These are phyloP conservation scores for Phallus indusiatus DNA, from an alignment of 768 basidiomycete genomes.

Conservation along the genomic window DNA sequence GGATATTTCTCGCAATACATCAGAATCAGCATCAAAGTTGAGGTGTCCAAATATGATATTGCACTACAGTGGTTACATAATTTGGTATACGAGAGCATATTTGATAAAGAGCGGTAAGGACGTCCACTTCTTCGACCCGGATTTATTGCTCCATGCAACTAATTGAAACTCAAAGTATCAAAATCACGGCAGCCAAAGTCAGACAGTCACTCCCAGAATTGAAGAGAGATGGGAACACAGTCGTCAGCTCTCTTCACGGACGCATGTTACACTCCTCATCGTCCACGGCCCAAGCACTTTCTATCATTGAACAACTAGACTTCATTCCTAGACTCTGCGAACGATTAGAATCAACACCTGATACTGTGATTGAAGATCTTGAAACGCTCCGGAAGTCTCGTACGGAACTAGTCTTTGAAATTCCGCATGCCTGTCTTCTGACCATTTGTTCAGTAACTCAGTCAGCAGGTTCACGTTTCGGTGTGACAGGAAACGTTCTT, in stretches of 20 bases:
- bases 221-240: constrained; percentile 81
- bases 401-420: constrained; percentile 29
- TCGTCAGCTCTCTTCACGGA: constrained; percentile 62
- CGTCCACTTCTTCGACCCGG: neutral
- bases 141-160: constrained; percentile 8
- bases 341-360: constrained; percentile 63
- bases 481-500: constrained; percentile 82
- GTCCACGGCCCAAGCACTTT: constrained; percentile 59
- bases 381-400: constrained; percentile 60
- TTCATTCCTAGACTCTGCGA: constrained; percentile 68
- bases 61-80: constrained; percentile 84
- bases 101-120: constrained; percentile 67
- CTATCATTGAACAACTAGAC: constrained; percentile 66
- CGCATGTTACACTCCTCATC: constrained; percentile 57
- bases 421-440: constrained; percentile 3
- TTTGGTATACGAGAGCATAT: constrained; percentile 63
- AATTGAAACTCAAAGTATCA: constrained; percentile 41
- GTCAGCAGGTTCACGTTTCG: constrained; percentile 77
- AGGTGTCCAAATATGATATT: constrained; percentile 64
- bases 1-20: constrained; percentile 65
- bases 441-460: constrained; percentile 51
- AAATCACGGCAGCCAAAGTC: constrained; percentile 78
- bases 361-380: constrained; percentile 61
- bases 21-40: constrained; percentile 76
- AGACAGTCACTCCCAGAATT: constrained; percentile 84